Base-by-base conservation (phyloP, 73 alveolate genomes). In the Paramecium sonneborni region DNA sequence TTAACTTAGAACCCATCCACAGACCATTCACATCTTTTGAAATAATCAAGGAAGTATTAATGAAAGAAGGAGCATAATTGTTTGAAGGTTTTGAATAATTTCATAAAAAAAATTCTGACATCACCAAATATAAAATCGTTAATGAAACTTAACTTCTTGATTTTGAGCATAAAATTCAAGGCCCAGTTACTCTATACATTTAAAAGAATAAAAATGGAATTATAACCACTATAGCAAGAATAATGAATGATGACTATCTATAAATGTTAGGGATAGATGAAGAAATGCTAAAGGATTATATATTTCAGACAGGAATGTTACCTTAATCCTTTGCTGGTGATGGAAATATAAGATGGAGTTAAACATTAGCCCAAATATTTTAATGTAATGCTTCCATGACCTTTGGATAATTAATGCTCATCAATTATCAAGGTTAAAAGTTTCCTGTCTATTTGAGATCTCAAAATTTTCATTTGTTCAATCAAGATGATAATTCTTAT, bases 241-340 rank as follows among this genome's bases (percentile, higher is more conserved):
- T 32, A 0, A 62, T 62, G 84, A 62, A 62, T 62, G 39, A 62
- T 26, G 39, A 14, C 24, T 62, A 62, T 6, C 44, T 62, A 10
- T 32, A 62, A 62, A 62, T 62, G 84, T 23, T 62, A 28, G 84
- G 84, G 24, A 12, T 62, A 4, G 18, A 62, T 62, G 84, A 62
- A 62, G 84, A 26, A 62, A 62, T 62, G 39, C 23, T 62, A 14
- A 30, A 62, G 21, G 84, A 62, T 62, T 62, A 62, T 62, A 26
- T 62, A 62, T 30, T 30, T 26, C 20, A 62, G 11, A 62, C 84
- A 62, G 84, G 84, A 3, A 1, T 62, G 28, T 6, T 62, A 5
- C 84, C 84, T 26, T 62, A 62, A 62, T 62, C 84, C 23, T 62
- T 62, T 26, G 18, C 44, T 12, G 84, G 84, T 3, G 84, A 62